phyloP scores from a whole-genome alignment of 805 yeast genomes.

The Wickerhamiella azyma region DNA sequence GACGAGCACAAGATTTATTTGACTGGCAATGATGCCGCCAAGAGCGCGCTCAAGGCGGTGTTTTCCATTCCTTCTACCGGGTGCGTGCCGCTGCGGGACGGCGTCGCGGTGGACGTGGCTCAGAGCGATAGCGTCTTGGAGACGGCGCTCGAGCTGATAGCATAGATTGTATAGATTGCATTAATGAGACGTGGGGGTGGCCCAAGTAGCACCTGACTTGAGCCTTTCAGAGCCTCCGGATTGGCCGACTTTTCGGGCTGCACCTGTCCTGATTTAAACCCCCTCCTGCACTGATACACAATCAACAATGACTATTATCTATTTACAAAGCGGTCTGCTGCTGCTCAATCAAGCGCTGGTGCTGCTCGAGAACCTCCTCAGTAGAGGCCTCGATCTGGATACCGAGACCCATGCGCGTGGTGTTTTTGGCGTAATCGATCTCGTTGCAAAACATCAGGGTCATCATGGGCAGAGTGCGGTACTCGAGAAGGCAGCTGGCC shows the following conservation, averaged over 20 bases:
- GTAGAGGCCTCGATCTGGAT: slow-evolving; percentile 91
- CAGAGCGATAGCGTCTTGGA: slow-evolving; percentile 8
- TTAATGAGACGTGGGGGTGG: too few relatives aligned
- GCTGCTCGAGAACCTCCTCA: slow-evolving; percentile 65
- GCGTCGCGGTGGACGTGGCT: slow-evolving; percentile 17
- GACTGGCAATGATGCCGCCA: slow-evolving; percentile 15
- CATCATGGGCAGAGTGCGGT: slow-evolving; percentile 82
- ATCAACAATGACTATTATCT: too few relatives aligned
- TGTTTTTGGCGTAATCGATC: slow-evolving; percentile 69
- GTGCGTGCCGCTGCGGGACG: slow-evolving; percentile 17
- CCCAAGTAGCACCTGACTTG: too few relatives aligned
- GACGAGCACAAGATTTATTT: slow-evolving; percentile 12
- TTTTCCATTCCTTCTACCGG: slow-evolving; percentile 8
- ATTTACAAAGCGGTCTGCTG: slow-evolving; percentile 8
- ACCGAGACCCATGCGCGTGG: slow-evolving; percentile 83
- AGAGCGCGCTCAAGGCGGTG: not conserved
- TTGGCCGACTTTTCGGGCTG: too few relatives aligned
- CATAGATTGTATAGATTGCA: not conserved
- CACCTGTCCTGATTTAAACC: too few relatives aligned
- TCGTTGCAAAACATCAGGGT: slow-evolving; percentile 83
- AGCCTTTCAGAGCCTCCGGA: too few relatives aligned
- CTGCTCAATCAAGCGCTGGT: slow-evolving; percentile 16
- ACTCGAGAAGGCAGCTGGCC: slow-evolving; percentile 81
- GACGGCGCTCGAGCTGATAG: not conserved
- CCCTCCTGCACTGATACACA: too few relatives aligned